A percentile compares a stretch with the other conserved stretches of the same genome.
Conservation (phyloP, 1,139 yeast genomes). For the Magnusiomyces tetraspermus region DNA sequence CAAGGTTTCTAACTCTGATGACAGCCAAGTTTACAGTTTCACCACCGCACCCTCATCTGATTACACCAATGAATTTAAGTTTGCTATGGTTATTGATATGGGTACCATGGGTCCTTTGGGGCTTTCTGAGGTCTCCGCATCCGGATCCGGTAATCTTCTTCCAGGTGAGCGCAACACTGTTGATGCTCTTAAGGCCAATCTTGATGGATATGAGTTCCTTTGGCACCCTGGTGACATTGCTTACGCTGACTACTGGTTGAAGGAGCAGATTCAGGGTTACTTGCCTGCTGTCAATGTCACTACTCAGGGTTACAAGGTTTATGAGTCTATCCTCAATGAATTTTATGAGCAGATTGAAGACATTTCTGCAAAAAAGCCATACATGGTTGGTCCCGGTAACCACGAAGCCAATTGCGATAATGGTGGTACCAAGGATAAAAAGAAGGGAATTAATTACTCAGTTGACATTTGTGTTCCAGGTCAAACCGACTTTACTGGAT, state of each 20-base stretch:
- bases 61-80: constrained; percentile 18
- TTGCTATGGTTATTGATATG: constrained; percentile 25
- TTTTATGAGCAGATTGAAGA: constrained; percentile 23
- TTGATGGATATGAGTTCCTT: constrained; percentile 22
- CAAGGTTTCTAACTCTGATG: constrained; percentile 15
- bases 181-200: constrained; percentile 20
- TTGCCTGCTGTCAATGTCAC: constrained; percentile 15
- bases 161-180: constrained; percentile 21
- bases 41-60: constrained; percentile 20
- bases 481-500: constrained; percentile 24
- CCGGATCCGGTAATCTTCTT: constrained; percentile 16
- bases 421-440: constrained; percentile 19
- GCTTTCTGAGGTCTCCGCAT: constrained; percentile 17
- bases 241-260: constrained; percentile 28
- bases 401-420: constrained; percentile 28
- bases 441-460: constrained; percentile 12
- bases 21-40: constrained; percentile 16
- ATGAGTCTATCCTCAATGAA: constrained; percentile 21
- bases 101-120: constrained; percentile 26
- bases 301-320: constrained; percentile 17
- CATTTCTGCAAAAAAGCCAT: constrained; percentile 21
- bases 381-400: constrained; percentile 29
- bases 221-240: constrained; percentile 29
- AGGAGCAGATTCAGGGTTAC: constrained; percentile 20
- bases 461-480: constrained; percentile 20